Evolutionary conservation across 768 basidiomycete genomes (phyloP), one percentile per base, ranked within the genome.

Genomic region (Lactarius pseudohatsudake): DNA sequence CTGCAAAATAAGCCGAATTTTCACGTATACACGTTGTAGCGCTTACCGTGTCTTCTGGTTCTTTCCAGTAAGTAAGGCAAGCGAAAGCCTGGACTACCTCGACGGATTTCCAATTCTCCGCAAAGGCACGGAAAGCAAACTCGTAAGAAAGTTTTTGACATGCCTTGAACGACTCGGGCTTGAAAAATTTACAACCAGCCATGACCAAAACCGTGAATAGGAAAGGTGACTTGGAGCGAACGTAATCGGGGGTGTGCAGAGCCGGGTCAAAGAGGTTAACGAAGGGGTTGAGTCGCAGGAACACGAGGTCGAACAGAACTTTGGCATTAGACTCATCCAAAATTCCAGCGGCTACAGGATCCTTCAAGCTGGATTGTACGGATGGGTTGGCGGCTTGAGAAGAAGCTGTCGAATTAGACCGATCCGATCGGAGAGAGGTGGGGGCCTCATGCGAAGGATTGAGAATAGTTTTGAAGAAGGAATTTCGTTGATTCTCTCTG

Each of bases 41-140:
- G 75, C 84, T 57, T 69, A 90, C 90, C 63, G 86, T 90, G 71
- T 96, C 94, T 69, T 91, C 87, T 47, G 92, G 90, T 71, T 92
- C 91, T 74, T 85, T 89, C 92, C 92, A 96, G 76, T 95, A 96
- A 45, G 89, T 92, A 67, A 96, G 80, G 72, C 92, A 93, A 22
- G 90, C 88, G 74, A 94, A 91, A 32, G 92, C 91, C 76, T 96
- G 94, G 4, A 92, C 90, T 26, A 94, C 87, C 76, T 94, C 94
- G 61, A 96, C 86, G 67, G 87, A 82, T 74, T 91, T 89, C 84
- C 85, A 88, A n/a, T 82, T 83, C 68, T 90, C 86, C 38, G 86
- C 82, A 72, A 95, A 93, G 10, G 92, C 91, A 65, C 85, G 84
- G 32, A 90, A 81, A n/a, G 88, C 86, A 69, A 88, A 83, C 28